Base-by-base conservation (phyloP, 345 rosid genomes). In the Euphorbia lathyris region DNA sequence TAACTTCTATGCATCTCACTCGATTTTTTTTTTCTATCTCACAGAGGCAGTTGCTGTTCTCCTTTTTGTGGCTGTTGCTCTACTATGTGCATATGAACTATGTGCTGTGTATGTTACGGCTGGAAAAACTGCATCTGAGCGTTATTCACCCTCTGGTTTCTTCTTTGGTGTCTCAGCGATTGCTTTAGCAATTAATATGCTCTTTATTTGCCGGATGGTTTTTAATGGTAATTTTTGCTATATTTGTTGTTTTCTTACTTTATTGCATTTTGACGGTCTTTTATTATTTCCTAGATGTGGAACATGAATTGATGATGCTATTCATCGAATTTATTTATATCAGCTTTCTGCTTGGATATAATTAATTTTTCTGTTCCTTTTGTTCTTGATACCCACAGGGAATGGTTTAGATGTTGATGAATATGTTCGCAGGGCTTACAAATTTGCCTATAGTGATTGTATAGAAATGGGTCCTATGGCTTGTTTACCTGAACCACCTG, bases 121-220 rank as follows among this genome's bases (percentile, higher is more conserved):
- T 74, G 89, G 98, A 71, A 83, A 82, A 17, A 83, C 81, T 78
- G 97, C 98, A 67, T 90, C 99, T 20, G 89, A 87, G 82, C 88
- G 84, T 47, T 95, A 92, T 84, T 96, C 99, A 63, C 93, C 97
- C 50, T 96, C 98, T 64, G 99, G 99, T 71, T 92, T 96, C 88
- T 92, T 96, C 81, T 96, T 96, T 67, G 99, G 99, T 69, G 96
- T 96, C 61, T 92, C 99, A 14, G 99, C 99, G 63, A 93, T 92
- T 67, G 92, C 98, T 59, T 81, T 96, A 84, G 99, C 99, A 58
- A 86, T 89, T 84, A 96, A 96, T 80, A 96, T 96, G 99, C 97
- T 95, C 65, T 95, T 95, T 80, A 92, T 95, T 73, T 92, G 99
- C 72, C 86, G 93, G 64, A 95, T 95, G 93, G 97, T 90, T 73